Base-by-base conservation (phyloP, 768 basidiomycete genomes). In the Udeniomyces megalosporus region DNA sequence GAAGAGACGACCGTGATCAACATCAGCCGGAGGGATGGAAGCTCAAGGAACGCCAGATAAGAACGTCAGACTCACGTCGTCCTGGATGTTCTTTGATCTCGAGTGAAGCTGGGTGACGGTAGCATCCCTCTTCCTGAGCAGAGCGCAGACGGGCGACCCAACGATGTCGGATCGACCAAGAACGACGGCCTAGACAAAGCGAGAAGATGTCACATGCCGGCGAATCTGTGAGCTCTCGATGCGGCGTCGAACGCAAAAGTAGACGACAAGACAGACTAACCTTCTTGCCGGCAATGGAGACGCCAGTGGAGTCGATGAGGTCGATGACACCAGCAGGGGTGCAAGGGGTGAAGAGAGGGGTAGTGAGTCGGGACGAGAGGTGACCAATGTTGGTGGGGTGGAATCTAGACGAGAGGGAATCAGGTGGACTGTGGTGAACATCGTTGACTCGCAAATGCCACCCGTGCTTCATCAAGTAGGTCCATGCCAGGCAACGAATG, bases 81-180 rank as follows among this genome's bases (percentile, higher is more conserved):
- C 77, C 66, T 84, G 79, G 47, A 97, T 78, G 68, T 90, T 82
- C 74, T 82, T 81, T 59, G 93, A 92, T 45, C 82, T 80, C 67
- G 88, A 91, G 74, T 99, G 95, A 74, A 93, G 97, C 74, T 96
- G 93, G 24, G 91, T 97, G 66, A 97, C 90, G 24, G 95, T 99
- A 2, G 95, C 92, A 71, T 97, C 86, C 65, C 80, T 81, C 72
- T 84, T 86, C 68, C 89, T 79, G 58, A 99, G 78, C 79, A 99
- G 84, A 35, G 88, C 85, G 42, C 84, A 84, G 54, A 96, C 91
- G 31, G 95, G 95, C 68, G 82, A 93, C 59, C 95, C 95, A 60
- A 99, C 95, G 69, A 99, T 97, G 71, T 99, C 95, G 71, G 87
- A 90, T 67, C 95, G 84, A 65, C 95, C 95, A 48, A 99, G 84